Evolutionary conservation across 148 eudicot genomes (phyloP), one percentile per base, ranked within the genome.

Genomic region (Silene conica): DNA sequence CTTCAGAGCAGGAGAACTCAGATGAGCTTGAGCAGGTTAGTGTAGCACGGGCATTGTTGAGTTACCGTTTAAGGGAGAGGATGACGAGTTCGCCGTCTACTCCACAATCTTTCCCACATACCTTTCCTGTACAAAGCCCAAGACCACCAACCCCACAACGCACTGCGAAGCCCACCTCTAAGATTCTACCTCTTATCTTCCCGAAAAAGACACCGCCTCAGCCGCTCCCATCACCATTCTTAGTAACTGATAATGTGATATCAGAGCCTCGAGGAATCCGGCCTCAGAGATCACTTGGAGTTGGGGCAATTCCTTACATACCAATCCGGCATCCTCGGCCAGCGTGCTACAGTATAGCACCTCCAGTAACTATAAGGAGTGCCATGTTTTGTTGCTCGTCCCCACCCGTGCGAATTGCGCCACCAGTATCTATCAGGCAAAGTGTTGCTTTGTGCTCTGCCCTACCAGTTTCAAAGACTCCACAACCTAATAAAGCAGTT

Each of bases 21-120:
- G 91, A 89, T 19, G 97, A 91, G 80, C 91, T 87, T 73, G 97
- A 91, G 78, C 93, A 91, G 80, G 87, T 89, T 65, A 86, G 83
- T 68, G 84, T 91, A 73, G 89, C 97, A 60, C 72, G 97, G 65
- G 93, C 97, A 31, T 78, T 91, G 67, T 81, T 89, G 73, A 86
- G 87, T 67, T 91, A 82, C 45, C 83, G 82, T 57, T 57, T 83
- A 73, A 91, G 87, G 84, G 87, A 87, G 80, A 86, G 84, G 50
- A 81, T 86, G 73, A 66, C 86, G 8, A 85, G 78, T 69, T 54
- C 77, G 67, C 80, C 78, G 52, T 67, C 21, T 31, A 38, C 77
- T 45, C 79, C 85, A 25, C 20, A 82, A 63, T 85, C 87, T 68
- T 85, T 91, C 55, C 87, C 83, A 26, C 86, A 68, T 77, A 87